These are phyloP conservation scores for Capronia americana DNA, from an alignment of 2,329 filamentous ascomycete genomes.

Conservation along the genomic window DNA sequence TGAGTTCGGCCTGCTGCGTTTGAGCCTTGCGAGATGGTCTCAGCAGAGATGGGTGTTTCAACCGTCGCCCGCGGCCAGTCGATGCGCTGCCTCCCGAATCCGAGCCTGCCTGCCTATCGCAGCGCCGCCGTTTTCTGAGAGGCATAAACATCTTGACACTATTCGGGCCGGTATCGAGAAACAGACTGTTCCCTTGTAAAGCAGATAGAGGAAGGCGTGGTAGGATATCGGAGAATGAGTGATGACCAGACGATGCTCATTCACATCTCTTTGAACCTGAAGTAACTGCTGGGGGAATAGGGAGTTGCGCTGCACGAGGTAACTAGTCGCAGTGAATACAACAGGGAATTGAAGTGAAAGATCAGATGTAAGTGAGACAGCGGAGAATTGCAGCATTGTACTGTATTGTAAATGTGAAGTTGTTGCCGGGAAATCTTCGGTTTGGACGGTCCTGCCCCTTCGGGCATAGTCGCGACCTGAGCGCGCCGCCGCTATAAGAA, in stretches of 20 bases:
- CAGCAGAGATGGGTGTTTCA: slow-evolving; percentile 33
- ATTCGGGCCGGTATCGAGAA: neutral
- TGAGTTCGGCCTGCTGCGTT: slow-evolving; percentile 21
- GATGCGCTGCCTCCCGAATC: neutral
- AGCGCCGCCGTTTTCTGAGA: neutral
- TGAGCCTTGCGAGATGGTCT: slow-evolving; percentile 23
- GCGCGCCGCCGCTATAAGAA: no score
- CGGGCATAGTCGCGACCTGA: no score
- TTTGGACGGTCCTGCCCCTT: no score
- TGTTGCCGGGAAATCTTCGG: no score
- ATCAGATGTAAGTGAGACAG: neutral
- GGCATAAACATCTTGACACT: neutral
- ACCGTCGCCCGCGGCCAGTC: slow-evolving; percentile 31
- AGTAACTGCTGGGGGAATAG: neutral
- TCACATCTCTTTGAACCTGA: neutral
- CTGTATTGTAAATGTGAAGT: no score
- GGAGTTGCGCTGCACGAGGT: neutral
- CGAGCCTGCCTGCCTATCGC: neutral
- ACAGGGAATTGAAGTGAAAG: neutral
- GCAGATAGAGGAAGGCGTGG: neutral
- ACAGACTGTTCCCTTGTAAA: neutral
- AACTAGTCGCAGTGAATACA: neutral
- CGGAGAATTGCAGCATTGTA: neutral
- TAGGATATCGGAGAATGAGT: neutral
- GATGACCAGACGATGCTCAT: neutral